Base-by-base conservation (phyloP, 495 filamentous ascomycete genomes). In the Daldinia concentrica region DNA sequence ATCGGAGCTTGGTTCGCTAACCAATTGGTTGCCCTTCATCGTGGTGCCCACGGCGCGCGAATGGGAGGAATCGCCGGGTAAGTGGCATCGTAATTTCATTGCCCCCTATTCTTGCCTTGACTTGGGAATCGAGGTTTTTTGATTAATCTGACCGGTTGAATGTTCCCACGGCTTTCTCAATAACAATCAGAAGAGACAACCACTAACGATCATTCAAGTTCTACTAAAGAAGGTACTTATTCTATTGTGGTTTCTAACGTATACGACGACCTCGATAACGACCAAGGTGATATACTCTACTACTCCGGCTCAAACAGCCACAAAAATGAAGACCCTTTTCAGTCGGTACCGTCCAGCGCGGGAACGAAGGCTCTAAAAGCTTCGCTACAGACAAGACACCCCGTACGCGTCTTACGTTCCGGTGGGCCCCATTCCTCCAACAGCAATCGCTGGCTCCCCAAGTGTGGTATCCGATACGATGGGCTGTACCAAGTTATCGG, bases 1-100 rank as follows among this genome's bases (percentile, higher is more conserved):
- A 71, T 85, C 0, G 86, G 86, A 12, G 71, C 75, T 37, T 89
- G 87, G 86, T 89, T 79, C 74, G 84, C 86, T 0, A 71, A 77
- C 6, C 83, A 84, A n/a, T 72, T 79, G 4, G 80, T 77, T 4
- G 85, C 86, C 0, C 73, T 85, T 9, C 79, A 79, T 27, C 81
- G 83, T 39, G 87, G 87, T 11, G 86, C 83, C 0, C 86, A 89
- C 50, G 85, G 85, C 1, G 64, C 75, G 5, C 61, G 69, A 0
- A 76, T 81, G 62, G 77, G 69, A 0, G 87, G 87, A 1, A 88
- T 89, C 34, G 67, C 74, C 14, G 86, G 87, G 4, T 54, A 8
- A 15, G 50, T 30, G 27, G 1, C 14, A 54, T 30, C 11, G 1
- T 5, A 24, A n/a, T 12, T 22, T 12, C 2, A 4, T 48, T 24